Evolutionary conservation across 2,329 filamentous ascomycete genomes (phyloP).

Genomic region (Pseudocercospora crystallina): DNA sequence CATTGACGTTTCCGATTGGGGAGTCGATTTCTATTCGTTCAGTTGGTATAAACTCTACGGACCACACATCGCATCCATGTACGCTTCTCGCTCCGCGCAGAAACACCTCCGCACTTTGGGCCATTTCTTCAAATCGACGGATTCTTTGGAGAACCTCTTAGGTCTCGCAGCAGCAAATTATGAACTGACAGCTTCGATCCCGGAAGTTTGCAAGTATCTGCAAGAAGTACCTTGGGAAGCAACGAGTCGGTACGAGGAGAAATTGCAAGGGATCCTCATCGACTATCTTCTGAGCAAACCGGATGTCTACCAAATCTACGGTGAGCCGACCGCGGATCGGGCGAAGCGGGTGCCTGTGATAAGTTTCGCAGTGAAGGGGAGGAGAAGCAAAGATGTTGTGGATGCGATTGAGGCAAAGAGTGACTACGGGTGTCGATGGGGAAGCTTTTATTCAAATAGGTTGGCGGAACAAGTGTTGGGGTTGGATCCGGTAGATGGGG

Average conservation of each 20-base stretch:
- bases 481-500: conserved; percentile 57
- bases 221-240: conserved; percentile 47
- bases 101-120: conserved; percentile 57
- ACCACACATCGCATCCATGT: conserved; percentile 71
- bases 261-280: conserved; percentile 60
- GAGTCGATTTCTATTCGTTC: conserved; percentile 75
- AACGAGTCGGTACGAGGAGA: conserved; percentile 60
- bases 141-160: conserved; percentile 65
- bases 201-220: conserved; percentile 59
- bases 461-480: conserved; percentile 60
- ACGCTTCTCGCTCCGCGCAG: conserved; percentile 60
- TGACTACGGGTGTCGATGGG: conserved; percentile 64
- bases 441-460: conserved; percentile 67
- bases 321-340: conserved; percentile 52
- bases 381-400: conserved; percentile 58
- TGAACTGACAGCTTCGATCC: conserved; percentile 65
- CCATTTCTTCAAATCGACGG: conserved; percentile 65
- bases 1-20: conserved; percentile 67
- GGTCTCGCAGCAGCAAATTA: conserved; percentile 69
- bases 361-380: conserved; percentile 63
- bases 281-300: conserved; percentile 55
- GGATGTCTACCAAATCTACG: conserved; percentile 58
- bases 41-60: conserved; percentile 83
- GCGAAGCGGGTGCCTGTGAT: conserved; percentile 62
- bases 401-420: conserved; percentile 61